Base-by-base conservation (phyloP, 2,329 filamentous ascomycete species). In the Colletotrichum trifolii region DNA sequence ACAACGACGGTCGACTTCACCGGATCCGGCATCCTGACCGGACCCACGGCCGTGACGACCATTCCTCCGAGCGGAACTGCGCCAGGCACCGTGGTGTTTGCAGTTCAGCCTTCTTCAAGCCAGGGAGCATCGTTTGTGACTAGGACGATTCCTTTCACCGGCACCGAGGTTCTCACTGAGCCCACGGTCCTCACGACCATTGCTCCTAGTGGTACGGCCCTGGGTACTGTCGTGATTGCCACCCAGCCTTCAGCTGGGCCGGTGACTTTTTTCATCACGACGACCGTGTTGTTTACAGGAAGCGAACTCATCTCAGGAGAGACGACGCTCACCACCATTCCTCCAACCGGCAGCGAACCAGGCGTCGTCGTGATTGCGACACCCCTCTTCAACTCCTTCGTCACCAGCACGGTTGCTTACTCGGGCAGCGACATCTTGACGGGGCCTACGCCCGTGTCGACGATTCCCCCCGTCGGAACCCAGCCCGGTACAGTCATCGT, bases 401-500 rank as follows among this genome's bases (percentile, higher is more conserved):
- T 50, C 2, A 59, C 55, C 3, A 43, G 35, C 38, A 38, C 36
- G 38, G 48, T 59, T 40, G 36, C 40, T 6, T 62, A 55, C 57
- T 34, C 47, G 8, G 55, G 62, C 1, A 55, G 52, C 36, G 48
- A 46, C 8, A 53, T 33, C 12, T 46, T 54, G 8, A 54, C 57
- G 9, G 49, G 36, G 1, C 48, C 54, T 12, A 54, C 38, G 4
- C 58, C 55, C 6, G 54, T 66, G 7, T 50, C 49, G 11, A 68
- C 60, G 12, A 52, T 67, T 12, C 25, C 40, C 2, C 48, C 55
- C 2, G 46, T 17, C 12, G 64, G 64, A 4, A 67, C 54, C 6
- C 43, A 7, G 5, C 50, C 54, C 17, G 64, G 64, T 6, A 69
- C 67, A 2, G 40, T 67, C 2, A 34, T 68, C 9, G 49, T 68